Evolutionary conservation across 2,329 filamentous ascomycete genomes (phyloP), one percentile per base, ranked within the genome.

Genomic region (Botrytis paeoniae): DNA sequence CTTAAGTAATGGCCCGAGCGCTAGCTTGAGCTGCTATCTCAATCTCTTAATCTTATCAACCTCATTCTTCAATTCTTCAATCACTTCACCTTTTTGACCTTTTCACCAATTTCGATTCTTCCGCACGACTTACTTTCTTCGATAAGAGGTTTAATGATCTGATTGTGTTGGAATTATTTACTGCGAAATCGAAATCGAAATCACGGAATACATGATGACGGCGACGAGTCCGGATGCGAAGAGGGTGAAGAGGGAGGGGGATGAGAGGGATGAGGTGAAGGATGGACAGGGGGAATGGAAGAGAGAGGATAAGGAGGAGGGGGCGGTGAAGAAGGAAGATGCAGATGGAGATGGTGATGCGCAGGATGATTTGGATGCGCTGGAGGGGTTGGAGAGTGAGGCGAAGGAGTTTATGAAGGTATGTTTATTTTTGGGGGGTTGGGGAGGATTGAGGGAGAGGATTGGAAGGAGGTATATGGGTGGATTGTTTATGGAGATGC

Each of bases 331-430:
- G 60, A n/a, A 62, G 60, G 60, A 62, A 9, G 22, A 25, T 20
- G 32, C 1, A 60, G 45, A 48, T 57, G 60, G 3, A 1, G 22
- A 66, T 3, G 32, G 4, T 0, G 79, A 39, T 66, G 45, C 32
- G 8, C 45, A 81, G 75, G 87, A 89, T 77, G 92, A 95, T 77
- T 86, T 89, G 79, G 93, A 94, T 81, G 91, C 93, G 63, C 88
- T 97, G 75, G 92, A 94, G 80, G 89, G 90, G 75, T 90, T 98
- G 60, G 93, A 95, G 80, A 87, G 89, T 48, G 94, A 97, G 81
- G 91, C 92, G 71, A 97, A 95, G 79, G 95, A 97, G 81, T 97
- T 95, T 80, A 92, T 93, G 80, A 98, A 98, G 87, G 94, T 91
- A 78, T 79, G 82, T 81, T 57, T 51, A 37, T 32, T 71, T 48